A percentile compares a stretch with the other conserved stretches of the same genome.
Conservation (phyloP, 441 rosid species). For the Codiaeum variegatum region DNA sequence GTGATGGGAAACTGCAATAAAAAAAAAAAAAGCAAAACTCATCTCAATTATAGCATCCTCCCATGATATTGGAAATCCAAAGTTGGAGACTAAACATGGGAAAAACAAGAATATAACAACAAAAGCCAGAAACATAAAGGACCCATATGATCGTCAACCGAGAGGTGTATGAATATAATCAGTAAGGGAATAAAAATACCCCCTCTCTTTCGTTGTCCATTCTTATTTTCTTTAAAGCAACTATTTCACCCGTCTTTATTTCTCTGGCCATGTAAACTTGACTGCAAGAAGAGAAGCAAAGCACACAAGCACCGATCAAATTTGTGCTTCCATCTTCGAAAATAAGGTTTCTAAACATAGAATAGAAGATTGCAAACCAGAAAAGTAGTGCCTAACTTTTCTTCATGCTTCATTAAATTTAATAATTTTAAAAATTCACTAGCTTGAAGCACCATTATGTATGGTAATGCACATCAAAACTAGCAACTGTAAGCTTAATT, state of each 20-base stretch:
- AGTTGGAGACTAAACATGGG: neutral
- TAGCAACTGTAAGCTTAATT: too few relatives aligned
- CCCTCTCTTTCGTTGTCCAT: conserved; percentile 85
- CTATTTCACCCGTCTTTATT: conserved; percentile 57
- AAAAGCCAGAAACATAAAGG: neutral
- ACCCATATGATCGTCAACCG: neutral
- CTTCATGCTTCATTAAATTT: neutral
- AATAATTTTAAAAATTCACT: neutral
- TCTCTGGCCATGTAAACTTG: conserved; percentile 91
- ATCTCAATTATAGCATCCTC: neutral
- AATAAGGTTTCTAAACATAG: neutral
- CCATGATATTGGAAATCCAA: neutral
- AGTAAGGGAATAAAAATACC: conserved; percentile 34
- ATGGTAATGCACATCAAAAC: too few relatives aligned
- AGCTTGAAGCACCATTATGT: neutral
- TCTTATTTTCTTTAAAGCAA: conserved; percentile 73
- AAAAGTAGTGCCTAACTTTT: neutral
- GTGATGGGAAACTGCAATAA: conserved; percentile 78
- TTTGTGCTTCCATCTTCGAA: neutral
- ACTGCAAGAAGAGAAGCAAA: conserved; percentile 41
- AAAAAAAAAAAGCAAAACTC: neutral
- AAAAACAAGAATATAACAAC: neutral
- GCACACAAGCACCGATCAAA: neutral
- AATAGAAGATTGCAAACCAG: neutral
- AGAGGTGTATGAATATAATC: neutral